A percentile compares a stretch with the other conserved stretches of the same genome.
phyloP scores from a whole-genome alignment of 768 basidiomycete species.

The Lentinula edodes region DNA sequence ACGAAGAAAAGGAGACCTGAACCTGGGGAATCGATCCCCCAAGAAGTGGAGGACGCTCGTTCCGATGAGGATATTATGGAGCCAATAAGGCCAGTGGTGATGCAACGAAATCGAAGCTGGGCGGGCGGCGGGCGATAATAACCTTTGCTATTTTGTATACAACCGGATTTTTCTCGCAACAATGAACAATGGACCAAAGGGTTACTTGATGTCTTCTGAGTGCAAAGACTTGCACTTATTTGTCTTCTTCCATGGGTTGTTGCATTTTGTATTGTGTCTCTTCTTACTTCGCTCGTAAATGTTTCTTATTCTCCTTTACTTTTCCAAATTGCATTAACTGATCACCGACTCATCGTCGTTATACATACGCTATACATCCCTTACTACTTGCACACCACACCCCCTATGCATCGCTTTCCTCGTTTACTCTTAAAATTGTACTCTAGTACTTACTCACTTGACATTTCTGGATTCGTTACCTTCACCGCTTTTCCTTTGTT shows the following conservation, averaged over 20 bases:
- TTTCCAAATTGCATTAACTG: neutral
- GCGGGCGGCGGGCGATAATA: conserved; percentile 1
- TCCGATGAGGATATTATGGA: neutral
- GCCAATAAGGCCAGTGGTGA: neutral
- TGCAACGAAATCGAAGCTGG: conserved; percentile 7
- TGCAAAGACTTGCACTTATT: neutral
- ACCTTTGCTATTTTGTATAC: neutral
- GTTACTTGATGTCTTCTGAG: neutral
- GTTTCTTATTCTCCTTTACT: neutral
- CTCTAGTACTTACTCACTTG: neutral
- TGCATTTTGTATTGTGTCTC: neutral
- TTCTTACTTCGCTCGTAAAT: neutral
- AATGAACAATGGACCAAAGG: neutral
- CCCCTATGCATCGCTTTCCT: neutral
- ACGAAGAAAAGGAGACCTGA: neutral
- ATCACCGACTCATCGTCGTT: neutral
- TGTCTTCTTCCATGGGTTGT: neutral
- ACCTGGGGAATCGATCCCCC: neutral
- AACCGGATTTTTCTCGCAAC: neutral
- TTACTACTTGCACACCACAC: neutral
- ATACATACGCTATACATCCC: neutral
- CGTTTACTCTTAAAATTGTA: neutral
- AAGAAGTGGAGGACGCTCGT: neutral
- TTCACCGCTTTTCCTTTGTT: neutral
- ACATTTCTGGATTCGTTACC: neutral